Conservation (phyloP, 2,329 filamentous ascomycete genomes). For the Phyllosticta citriasiana region DNA sequence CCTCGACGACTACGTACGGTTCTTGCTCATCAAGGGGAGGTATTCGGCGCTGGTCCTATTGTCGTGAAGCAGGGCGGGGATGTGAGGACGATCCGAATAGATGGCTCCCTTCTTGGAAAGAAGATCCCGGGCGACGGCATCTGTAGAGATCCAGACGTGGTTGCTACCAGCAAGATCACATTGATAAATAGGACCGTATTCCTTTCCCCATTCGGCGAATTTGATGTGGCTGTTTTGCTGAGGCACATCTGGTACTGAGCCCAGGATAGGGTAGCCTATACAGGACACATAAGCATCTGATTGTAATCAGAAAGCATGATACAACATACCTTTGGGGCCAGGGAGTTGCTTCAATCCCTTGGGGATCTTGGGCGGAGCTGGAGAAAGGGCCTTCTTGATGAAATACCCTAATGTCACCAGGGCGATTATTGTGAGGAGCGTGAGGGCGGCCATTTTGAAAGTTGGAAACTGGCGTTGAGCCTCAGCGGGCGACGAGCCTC, state of each 20-base stretch:
- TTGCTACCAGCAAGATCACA: conserved; percentile 34
- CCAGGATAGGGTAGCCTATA: conserved; percentile 34
- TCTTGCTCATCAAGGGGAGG: conserved; percentile 34
- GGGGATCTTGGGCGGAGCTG: conserved; percentile 14
- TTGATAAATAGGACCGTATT: conserved; percentile 37
- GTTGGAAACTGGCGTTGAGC: not conserved
- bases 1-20: conserved; percentile 21
- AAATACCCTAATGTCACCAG: conserved; percentile 18
- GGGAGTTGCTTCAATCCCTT: conserved; percentile 28
- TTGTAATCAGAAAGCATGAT: not conserved
- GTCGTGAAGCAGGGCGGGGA: conserved; percentile 34
- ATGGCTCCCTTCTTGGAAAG: conserved; percentile 35
- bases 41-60: conserved; percentile 37
- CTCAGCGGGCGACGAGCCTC: not conserved
- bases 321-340: conserved; percentile 30
- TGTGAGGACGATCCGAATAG: conserved; percentile 38
- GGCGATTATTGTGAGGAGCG: conserved; percentile 18
- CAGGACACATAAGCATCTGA: not conserved
- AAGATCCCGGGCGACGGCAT: conserved; percentile 33
- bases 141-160: conserved; percentile 37
- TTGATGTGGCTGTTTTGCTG: conserved; percentile 35
- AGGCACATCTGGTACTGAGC: conserved; percentile 33
- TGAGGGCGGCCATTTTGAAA: conserved; percentile 23
- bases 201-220: conserved; percentile 36
- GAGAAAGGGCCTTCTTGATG: conserved; percentile 1